Base-by-base conservation (phyloP, 331 rosid species). In the Quercus phellos region DNA sequence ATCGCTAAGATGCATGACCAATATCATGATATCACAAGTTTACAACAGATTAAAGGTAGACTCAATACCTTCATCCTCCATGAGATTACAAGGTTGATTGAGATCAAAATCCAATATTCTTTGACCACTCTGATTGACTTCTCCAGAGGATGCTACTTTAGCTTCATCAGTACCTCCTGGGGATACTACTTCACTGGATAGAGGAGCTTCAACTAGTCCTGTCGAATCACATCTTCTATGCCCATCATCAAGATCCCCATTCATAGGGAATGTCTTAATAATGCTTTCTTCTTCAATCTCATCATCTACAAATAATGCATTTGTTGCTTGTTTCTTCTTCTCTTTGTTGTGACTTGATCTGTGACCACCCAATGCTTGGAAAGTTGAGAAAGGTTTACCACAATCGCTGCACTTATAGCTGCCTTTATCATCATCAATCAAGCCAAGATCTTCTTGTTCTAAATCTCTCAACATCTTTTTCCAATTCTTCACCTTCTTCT, bases 321-420 rank as follows among this genome's bases (percentile, higher is more conserved):
- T 42, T 18, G 18, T 42, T 19, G 50, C 9, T 13, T 22, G 55
- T 51, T 14, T 34, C 55, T 81, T 76, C 67, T 72, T 78, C 1
- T 67, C 70, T 55, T 76, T 75, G 38, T 55, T 71, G 78, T 85
- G 89, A 71, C 35, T 73, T 26, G 89, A 82, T 63, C 74, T 85
- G 24, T 87, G 90, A 11, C 88, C 88, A 13, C 87, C 88, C 34
- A 87, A 60, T 4, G 78, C 90, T 54, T 82, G 90, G 29, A 71
- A 82, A n/a, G 82, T 74, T 3, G 72, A 0, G 17, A 84, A 79
- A 5, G 79, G 22, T 74, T 80, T 84, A 1, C 73, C 66, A 59
- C 90, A 84, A 9, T 29, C 58, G 6, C 18, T 35, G 50, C 88
- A 87, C 21, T 43, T 56, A 26, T 73, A 78, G 4, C 51, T 8